Evolutionary conservation across 192 early-diverging fungal genomes (phyloP).

Genomic region (Mortierella claussenii): DNA sequence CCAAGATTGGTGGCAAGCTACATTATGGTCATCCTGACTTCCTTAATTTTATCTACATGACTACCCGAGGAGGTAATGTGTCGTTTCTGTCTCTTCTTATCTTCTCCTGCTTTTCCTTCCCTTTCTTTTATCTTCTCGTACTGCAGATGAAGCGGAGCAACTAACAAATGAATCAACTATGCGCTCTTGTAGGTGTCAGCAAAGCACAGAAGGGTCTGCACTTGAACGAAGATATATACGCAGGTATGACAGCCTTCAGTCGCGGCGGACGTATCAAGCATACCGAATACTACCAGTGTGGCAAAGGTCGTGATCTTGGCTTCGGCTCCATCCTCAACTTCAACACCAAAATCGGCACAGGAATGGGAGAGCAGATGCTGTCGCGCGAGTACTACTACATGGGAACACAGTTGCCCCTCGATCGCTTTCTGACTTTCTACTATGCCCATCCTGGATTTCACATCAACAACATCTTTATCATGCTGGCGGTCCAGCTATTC

Average conservation of each 20-base stretch:
- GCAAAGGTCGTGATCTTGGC: slow-evolving; percentile 90
- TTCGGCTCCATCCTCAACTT: slow-evolving; percentile 92
- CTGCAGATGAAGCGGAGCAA: no score
- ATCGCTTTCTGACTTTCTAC: slow-evolving; percentile 89
- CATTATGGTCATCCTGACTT: slow-evolving; percentile 94
- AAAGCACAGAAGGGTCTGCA: slow-evolving; percentile 93
- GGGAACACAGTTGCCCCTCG: slow-evolving; percentile 84
- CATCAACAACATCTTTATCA: slow-evolving; percentile 90
- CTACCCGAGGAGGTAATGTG: slow-evolving; percentile 75
- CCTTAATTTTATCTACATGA: slow-evolving; percentile 89
- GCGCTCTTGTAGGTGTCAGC: slow-evolving; percentile 71
- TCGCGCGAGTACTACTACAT: slow-evolving; percentile 94
- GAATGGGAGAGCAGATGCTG: slow-evolving; percentile 94
- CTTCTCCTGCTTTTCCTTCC: not conserved
- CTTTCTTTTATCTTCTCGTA: not conserved
- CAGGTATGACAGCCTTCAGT: slow-evolving; percentile 89
- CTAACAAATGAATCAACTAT: no score
- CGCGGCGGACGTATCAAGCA: slow-evolving; percentile 90
- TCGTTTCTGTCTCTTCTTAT: not conserved
- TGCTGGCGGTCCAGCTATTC: slow-evolving; percentile 84
- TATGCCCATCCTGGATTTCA: slow-evolving; percentile 92
- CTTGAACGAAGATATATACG: slow-evolving; percentile 93
- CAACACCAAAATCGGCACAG: slow-evolving; percentile 90
- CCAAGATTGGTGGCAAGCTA: slow-evolving; percentile 83
- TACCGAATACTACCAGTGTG: slow-evolving; percentile 91